Base-by-base conservation (phyloP, 2,329 filamentous ascomycete genomes). In the Amesomyces nigricolor region DNA sequence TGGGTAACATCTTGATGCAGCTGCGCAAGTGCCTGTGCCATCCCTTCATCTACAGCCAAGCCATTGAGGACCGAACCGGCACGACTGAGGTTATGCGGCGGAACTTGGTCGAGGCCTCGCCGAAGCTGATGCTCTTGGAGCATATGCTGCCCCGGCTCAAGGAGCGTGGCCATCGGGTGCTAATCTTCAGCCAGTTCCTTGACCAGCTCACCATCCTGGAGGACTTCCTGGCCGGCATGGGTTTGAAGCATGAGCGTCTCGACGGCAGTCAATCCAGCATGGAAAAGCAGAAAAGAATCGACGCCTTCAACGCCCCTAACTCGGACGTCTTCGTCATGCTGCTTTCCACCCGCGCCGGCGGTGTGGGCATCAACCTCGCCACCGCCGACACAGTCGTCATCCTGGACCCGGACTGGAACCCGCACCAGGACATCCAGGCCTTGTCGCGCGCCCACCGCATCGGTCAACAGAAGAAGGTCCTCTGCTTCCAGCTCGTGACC, bases 341-440 rank as follows among this genome's bases (percentile, higher is more conserved):
- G 16, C 78, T 99, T 0, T 97, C 92, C 0, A 99, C 95, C 3
- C 86, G 94, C 60, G 91, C 95, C 16, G 94, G 94, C 52, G 94
- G 95, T 65, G 92, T 99, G 0, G 95, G 94, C 14, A 99, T 99
- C 75, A 99, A 99, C 67, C 78, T 99, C 53, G 94, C 94, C 0
- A 96, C 91, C 7, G 94, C 94, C 2, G 94, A 99, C 67, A 99
- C 94, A 0, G 95, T 99, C 58, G 96, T 99, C 61, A 96, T 99
- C 62, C 83, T 97, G 62, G 91, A 99, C 64, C 90, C 90, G 0
- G 94, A 99, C 67, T 97, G 95, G 76, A 99, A 99, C 59, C 94
- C 94, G 0, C 94, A 99, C 67, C 94, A 99, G 71, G 95, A 99
- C 66, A 88, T 99, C 40, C 94, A 99, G 70, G 94, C 94, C 0